Conservation (phyloP, 345 rosid species). For the Sonneratia caseolaris region DNA sequence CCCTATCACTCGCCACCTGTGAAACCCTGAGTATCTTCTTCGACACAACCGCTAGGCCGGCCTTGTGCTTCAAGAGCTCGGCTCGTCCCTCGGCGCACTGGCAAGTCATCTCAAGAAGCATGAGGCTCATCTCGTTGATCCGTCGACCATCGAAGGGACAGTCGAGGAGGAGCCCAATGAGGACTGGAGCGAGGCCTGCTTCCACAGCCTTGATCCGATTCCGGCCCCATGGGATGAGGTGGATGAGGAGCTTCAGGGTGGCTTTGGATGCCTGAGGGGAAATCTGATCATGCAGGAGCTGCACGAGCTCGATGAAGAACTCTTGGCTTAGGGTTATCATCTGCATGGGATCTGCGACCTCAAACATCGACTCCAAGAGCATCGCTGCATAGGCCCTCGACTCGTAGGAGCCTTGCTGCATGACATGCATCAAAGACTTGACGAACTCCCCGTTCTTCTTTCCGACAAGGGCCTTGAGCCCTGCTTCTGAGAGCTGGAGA, state of each 20-base stretch:
- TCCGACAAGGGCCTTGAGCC: slow-evolving; percentile 41
- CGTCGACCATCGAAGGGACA: slow-evolving; percentile 16
- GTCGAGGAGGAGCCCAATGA: slow-evolving; percentile 47
- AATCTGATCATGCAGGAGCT: slow-evolving; percentile 31
- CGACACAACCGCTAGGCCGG: slow-evolving; percentile 28
- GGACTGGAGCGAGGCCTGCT: slow-evolving; percentile 20
- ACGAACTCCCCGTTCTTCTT: slow-evolving; percentile 33
- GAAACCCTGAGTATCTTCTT: slow-evolving; percentile 41
- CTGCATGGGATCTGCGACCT: slow-evolving; percentile 37
- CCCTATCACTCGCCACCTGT: slow-evolving; percentile 28
- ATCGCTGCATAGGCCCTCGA: slow-evolving; percentile 27
- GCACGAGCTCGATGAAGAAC: slow-evolving; percentile 31
- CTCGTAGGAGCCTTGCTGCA: slow-evolving; percentile 22
- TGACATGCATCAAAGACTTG: slow-evolving; percentile 22
- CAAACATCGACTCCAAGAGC: slow-evolving; percentile 22
- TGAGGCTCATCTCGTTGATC: slow-evolving; percentile 29
- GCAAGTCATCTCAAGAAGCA: slow-evolving; percentile 30
- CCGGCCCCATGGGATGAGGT: slow-evolving; percentile 49
- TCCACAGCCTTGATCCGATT: slow-evolving; percentile 45
- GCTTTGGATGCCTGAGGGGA: slow-evolving; percentile 42
- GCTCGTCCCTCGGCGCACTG: slow-evolving; percentile 41
- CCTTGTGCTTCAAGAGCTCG: slow-evolving; percentile 25
- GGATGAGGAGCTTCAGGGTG: slow-evolving; percentile 26
- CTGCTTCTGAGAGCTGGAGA: slow-evolving; percentile 53
- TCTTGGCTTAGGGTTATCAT: slow-evolving; percentile 19